phyloP scores from a whole-genome alignment of 768 basidiomycete genomes.

The Termitomyces sp. region DNA sequence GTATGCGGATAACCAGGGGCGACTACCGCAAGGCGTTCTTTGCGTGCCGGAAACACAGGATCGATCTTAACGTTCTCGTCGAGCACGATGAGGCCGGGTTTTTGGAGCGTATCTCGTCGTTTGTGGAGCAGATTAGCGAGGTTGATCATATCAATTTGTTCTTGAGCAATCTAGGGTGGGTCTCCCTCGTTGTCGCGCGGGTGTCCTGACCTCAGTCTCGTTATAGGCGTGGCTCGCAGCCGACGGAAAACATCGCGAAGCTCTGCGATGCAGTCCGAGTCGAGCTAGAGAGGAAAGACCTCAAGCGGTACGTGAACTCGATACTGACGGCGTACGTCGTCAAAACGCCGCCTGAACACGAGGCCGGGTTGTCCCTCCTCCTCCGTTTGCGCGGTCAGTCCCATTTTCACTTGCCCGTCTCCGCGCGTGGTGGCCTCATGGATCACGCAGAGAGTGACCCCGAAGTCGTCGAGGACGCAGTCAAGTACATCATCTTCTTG shows the following conservation, averaged over 20 bases:
- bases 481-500: slow-evolving; percentile 98
- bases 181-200: background rate
- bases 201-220: background rate
- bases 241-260: slow-evolving; percentile 52
- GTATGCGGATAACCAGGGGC: slow-evolving; percentile 35
- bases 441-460: slow-evolving; percentile 48
- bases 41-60: slow-evolving; percentile 87
- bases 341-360: slow-evolving; percentile 87
- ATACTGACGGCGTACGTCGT: slow-evolving; percentile 92
- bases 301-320: slow-evolving; percentile 81
- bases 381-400: slow-evolving; percentile 70
- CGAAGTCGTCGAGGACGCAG: slow-evolving; percentile 86
- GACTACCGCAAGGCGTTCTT: slow-evolving; percentile 85
- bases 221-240: slow-evolving; percentile 52
- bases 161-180: slow-evolving; percentile 75
- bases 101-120: slow-evolving; percentile 50
- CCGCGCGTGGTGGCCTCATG: background rate
- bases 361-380: slow-evolving; percentile 72
- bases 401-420: no score
- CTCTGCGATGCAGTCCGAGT: slow-evolving; percentile 74
- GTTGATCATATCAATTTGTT: slow-evolving; percentile 93
- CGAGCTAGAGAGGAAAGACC: slow-evolving; percentile 65
- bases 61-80: slow-evolving; percentile 86
- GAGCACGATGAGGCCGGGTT: slow-evolving; percentile 73
- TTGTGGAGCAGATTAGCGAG: slow-evolving; percentile 83